Base-by-base conservation (phyloP, 1,284 basidiomycete genomes). In the Peniophora sp. region DNA sequence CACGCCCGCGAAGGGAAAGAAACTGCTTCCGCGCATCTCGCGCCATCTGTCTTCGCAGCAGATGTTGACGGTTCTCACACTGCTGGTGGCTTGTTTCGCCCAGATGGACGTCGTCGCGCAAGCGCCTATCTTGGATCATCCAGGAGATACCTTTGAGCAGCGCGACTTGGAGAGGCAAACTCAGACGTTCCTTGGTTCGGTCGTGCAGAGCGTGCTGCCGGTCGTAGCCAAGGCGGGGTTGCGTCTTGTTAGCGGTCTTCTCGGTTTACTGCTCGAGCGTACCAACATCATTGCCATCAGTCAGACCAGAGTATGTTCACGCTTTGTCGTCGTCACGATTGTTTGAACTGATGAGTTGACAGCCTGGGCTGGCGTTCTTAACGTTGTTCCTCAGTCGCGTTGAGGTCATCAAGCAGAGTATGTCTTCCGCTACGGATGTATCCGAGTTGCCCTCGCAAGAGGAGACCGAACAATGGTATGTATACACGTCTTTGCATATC, bases 301-400 rank as follows among this genome's bases (percentile, higher is more conserved):
- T 18, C 78, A 81, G 54, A 84, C 92, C 15, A 85, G 83, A 68
- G 92, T 93, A 57, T 54, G 84, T 65, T 9, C n/a, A 27, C 20
- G 47, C 48, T 56, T 47, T 36, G 49, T 50, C 47, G 9, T 32
- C 14, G 8, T 35, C 18, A 47, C 32, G 37, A 41, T 47, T 34
- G 10, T 52, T 6, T 17, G 18, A 51, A 35, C 50, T 55, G 49
- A 54, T 48, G 37, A n/a, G 17, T 47, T 46, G 54, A 34, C 50
- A 97, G 85, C 93, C 97, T 49, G 97, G 96, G 32, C 75, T 98
- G 24, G 92, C 94, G 8, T 78, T 99, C 49, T 75, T 98, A 55
- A 99, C 95, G 0, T 77, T 97, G 47, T 88, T 99, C 65, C 73
- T 99, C 52, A 95, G 90, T 54, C 84, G 93, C 42, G 95, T 94